Percentiles rank a stretch among this genome's conserved stretches.
phyloP scores from a whole-genome alignment of 2,329 filamentous ascomycete species.

The Talaromyces sp. region DNA sequence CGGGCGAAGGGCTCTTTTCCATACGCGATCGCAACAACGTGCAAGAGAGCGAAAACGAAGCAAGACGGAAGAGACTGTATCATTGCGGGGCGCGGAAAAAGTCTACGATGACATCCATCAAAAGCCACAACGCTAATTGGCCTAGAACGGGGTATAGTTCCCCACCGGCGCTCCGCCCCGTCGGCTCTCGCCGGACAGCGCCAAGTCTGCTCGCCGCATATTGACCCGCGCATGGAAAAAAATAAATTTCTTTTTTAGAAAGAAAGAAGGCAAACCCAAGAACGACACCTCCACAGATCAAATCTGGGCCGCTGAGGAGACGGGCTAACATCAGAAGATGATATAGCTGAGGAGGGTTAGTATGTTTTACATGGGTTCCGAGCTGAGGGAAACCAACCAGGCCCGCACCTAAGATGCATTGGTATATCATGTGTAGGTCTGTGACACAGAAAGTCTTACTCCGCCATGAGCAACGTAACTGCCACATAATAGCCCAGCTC shows the following conservation, averaged over 20 bases:
- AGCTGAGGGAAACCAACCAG: too few relatives aligned
- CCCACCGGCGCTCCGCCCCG: not conserved
- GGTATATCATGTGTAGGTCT: too few relatives aligned
- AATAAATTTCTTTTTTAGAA: too few relatives aligned
- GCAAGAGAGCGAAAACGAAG: not conserved
- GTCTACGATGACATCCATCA: not conserved
- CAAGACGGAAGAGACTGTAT: not conserved
- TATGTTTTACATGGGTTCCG: too few relatives aligned
- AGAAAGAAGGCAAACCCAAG: too few relatives aligned
- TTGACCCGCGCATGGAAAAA: too few relatives aligned
- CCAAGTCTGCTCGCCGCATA: not conserved
- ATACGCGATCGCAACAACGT: not conserved
- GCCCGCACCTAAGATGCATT: too few relatives aligned
- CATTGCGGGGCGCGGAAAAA: conserved; percentile 10
- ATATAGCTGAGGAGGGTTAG: too few relatives aligned
- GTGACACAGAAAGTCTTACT: too few relatives aligned
- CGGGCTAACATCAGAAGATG: too few relatives aligned
- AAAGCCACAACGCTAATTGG: not conserved
- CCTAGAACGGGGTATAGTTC: not conserved
- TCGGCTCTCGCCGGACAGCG: not conserved
- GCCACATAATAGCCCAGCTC: not conserved
- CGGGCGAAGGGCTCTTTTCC: not conserved
- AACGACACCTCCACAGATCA: too few relatives aligned
- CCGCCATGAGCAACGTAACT: not conserved
- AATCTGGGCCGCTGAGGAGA: too few relatives aligned